These are phyloP conservation scores for Herpetospermum pedunculosum DNA, from an alignment of 306 rosid genomes.

Conservation along the genomic window DNA sequence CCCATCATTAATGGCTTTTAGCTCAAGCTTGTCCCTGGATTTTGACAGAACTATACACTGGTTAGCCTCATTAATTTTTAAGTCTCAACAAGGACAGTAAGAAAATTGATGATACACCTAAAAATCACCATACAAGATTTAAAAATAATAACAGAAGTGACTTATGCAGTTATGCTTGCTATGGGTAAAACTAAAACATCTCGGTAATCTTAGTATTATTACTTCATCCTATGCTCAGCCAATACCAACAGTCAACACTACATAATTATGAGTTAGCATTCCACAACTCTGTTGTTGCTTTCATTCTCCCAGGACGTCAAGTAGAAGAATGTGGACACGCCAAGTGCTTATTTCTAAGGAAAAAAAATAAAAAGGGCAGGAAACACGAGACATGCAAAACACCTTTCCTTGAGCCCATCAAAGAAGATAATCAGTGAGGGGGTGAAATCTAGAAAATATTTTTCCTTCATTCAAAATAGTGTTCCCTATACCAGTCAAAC, in stretches of 20 bases:
- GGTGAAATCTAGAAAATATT: neutral
- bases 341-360: neutral
- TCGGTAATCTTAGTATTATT: neutral
- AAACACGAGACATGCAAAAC: neutral
- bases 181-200: neutral
- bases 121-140: neutral
- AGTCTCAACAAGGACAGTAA: neutral
- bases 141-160: neutral
- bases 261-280: neutral
- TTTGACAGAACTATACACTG: neutral
- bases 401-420: neutral
- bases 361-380: neutral
- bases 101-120: neutral
- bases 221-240: neutral
- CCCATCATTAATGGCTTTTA: constrained; percentile 81
- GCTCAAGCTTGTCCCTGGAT: constrained; percentile 84
- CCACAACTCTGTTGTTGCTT: neutral
- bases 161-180: neutral
- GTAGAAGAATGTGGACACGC: neutral
- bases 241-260: neutral
- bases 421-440: neutral
- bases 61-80: neutral
- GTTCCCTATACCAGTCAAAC: neutral
- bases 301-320: neutral
- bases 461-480: neutral